These are phyloP conservation scores for Didymella lethalis DNA, from an alignment of 2,329 filamentous ascomycete genomes.

Conservation along the genomic window DNA sequence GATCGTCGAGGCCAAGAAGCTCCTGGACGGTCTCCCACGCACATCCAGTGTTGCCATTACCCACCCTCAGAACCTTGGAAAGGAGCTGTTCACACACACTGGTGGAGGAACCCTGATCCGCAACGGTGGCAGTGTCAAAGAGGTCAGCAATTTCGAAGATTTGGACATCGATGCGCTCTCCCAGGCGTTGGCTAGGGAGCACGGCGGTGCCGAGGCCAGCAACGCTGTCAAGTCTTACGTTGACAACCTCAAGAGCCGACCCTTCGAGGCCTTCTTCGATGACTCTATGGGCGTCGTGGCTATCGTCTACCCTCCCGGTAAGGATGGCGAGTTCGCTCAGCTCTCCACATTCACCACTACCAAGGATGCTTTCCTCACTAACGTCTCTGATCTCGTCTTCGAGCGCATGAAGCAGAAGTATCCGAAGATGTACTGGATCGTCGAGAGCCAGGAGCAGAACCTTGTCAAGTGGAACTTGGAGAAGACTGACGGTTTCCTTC, in stretches of 20 bases:
- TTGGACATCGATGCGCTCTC: constrained; percentile 83
- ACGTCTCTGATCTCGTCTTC: constrained; percentile 95
- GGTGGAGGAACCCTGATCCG: constrained; percentile 93
- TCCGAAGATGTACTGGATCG: constrained; percentile 92
- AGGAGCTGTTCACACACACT: constrained; percentile 95
- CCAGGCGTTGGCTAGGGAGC: constrained; percentile 80
- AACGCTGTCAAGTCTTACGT: constrained; percentile 88
- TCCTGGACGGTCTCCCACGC: constrained; percentile 85
- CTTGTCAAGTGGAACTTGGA: constrained; percentile 94
- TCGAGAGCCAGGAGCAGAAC: constrained; percentile 94
- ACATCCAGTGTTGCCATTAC: constrained; percentile 97
- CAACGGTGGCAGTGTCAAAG: constrained; percentile 86
- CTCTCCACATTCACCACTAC: constrained; percentile 92
- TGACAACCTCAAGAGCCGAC: constrained; percentile 74
- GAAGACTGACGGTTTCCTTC: constrained; percentile 92
- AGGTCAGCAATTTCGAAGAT: constrained; percentile 73
- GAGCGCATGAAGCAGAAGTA: constrained; percentile 92
- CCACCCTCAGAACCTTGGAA: constrained; percentile 92
- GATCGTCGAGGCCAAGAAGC: constrained; percentile 96
- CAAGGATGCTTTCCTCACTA: constrained; percentile 92
- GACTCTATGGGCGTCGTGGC: constrained; percentile 92
- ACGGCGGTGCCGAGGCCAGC: constrained; percentile 80
- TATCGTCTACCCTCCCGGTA: constrained; percentile 78
- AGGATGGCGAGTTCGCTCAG: constrained; percentile 75
- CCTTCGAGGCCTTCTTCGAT: constrained; percentile 94